Evolutionary conservation across 495 filamentous ascomycete genomes (phyloP), one percentile per base, ranked within the genome.

Genomic region (Aspergillus affinis): DNA sequence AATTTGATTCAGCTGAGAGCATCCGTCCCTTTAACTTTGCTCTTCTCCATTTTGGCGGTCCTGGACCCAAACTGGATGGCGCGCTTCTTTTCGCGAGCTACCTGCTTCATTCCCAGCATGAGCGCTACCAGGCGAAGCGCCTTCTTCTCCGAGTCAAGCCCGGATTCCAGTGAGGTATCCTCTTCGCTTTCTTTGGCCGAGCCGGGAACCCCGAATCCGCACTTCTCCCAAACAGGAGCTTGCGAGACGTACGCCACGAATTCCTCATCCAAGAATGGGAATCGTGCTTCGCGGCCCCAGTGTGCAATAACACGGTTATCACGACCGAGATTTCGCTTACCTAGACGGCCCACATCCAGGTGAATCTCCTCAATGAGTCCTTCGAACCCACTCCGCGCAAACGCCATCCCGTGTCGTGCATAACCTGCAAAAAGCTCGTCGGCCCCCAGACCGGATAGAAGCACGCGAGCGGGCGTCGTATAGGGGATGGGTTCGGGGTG

Each of bases 351-450:
- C 55, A 97, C 87, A 61, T 99, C 94, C 1, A 97, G 81, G 55
- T 92, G 80, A 8, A 99, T 87, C 71, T 98, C 93, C 1, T 89
- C 83, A 10, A 94, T 74, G 0, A 99, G 83, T 2, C 87, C 90
- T 4, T 72, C 54, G 65, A 88, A 91, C 0, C 90, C 87, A 26
- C 72, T 68, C 0, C 86, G 82, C 15, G 79, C 74, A 65, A 89
- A 97, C 1, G 93, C 90, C 6, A 86, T 83, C 1, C 86, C 83
- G 62, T 99, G 94, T 3, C 94, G 86, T 12, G 86, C 85, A 66
- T 99, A 99, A 6, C 94, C 94, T 19, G 88, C 94, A 61, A 99
- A 96, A 3, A 99, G 86, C 72, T 99, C 94, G 69, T 99, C 94
- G 4, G 94, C 94, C 2, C 94, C 94, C 8, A 99, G 86, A 9